Base-by-base conservation (phyloP, 495 filamentous ascomycete genomes). In the Saxophila tyrrhenica region DNA sequence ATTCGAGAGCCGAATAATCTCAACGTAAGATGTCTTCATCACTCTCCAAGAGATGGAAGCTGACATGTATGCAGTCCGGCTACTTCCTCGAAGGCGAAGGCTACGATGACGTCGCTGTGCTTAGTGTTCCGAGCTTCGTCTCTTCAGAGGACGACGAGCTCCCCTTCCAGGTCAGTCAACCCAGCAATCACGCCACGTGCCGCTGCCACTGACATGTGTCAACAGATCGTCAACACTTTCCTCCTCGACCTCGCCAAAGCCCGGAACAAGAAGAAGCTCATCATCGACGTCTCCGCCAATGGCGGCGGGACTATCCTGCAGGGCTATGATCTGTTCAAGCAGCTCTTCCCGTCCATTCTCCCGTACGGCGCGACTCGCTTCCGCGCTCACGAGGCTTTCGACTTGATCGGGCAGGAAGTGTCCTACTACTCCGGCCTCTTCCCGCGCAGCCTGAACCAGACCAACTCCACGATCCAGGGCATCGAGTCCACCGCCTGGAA, bases 251-350 rank as follows among this genome's bases (percentile, higher is more conserved):
- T 62, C 35, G 67, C 69, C 24, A 56, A 57, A 39, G 57, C 65
- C 73, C 73, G 0, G 64, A 70, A 38, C 65, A 73, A 43, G 73
- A 73, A 48, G 9, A 46, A 52, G 46, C 58, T 78, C 13, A 66
- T 79, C 35, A 73, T 80, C 44, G 80, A 83, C 52, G 55, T 83
- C 2, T 65, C 72, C 0, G 62, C 62, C 13, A 83, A 83, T 58
- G 67, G 65, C 0, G 79, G 79, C 16, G 80, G 80, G 2, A 55
- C 56, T 21, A 56, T 66, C 2, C 51, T 70, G 2, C 63, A 73
- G 19, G 74, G 71, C 35, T 63, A 66, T 19, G 74, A 77, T 56
- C 63, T 69, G 5, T 79, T 79, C 65, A 73, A 70, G 58, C 72
- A 53, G 38, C 58, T 61, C 13, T 61, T 61, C 23, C 55, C 55